Base-by-base conservation (phyloP, 495 filamentous ascomycete species). In the Hypoxylon intermedium region DNA sequence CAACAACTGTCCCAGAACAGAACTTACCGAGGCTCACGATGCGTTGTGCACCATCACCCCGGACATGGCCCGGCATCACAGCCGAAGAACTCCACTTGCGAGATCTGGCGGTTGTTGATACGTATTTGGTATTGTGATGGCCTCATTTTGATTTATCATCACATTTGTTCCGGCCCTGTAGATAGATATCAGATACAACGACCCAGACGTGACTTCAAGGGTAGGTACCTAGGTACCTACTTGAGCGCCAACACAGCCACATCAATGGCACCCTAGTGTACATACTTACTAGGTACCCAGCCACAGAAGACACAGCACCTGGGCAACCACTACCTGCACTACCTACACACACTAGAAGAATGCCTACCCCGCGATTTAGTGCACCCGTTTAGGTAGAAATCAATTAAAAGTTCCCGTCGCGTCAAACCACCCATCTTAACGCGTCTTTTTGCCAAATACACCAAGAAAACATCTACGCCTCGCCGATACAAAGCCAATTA, bases 351-450 rank as follows among this genome's bases (percentile, higher is more conserved):
- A n/a, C 15, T 38, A 38, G 36, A 15, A n/a, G 36, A 6, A 38
- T 15, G 19, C 15, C 37, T 58, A 64, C 60, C 60, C 60, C 60
- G 60, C 60, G 54, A 64, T 64, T 64, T 64, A 59, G 60, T 31
- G 54, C 24, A 36, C 3, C 49, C 54, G 11, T 26, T 54, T 23
- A 37, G 5, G 11, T 38, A 43, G 12, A 34, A 61, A 53, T 58
- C 34, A 58, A 62, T 53, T 62, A 67, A 67, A 62, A 53, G 36
- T 53, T 33, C 30, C 21, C 37, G 58, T 62, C 63, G 63, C 63
- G 63, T 67, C 46, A 57, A 61, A 55, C 23, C 26, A 42, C 40
- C n/a, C 40, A 26, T 45, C 45, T 38, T 9, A 60, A 59, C 68
- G 68, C 68, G 68, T 71, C 48, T 58, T 51, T 45, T 48, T 31